Conservation (phyloP, 1,284 basidiomycete species). For the Ustilago sp. region DNA sequence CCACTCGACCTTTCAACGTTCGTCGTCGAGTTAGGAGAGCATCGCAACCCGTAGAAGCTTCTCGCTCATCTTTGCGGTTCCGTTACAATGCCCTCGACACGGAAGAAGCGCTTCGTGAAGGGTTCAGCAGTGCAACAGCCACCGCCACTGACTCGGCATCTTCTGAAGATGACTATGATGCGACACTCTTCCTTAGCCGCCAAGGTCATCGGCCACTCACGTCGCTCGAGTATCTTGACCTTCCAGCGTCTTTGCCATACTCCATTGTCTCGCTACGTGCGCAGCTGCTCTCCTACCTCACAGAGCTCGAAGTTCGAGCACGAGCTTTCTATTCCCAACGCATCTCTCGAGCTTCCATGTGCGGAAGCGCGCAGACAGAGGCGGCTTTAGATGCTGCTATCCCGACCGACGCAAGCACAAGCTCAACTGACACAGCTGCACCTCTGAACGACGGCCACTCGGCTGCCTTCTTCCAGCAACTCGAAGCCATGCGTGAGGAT, state of each 20-base stretch:
- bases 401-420: neutral
- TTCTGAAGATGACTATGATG: conserved; percentile 46
- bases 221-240: conserved; percentile 57
- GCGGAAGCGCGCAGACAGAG: neutral
- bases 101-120: conserved; percentile 22
- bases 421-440: neutral
- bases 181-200: conserved; percentile 7
- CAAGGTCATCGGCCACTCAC: conserved; percentile 25
- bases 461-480: conserved; percentile 53
- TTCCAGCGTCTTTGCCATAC: conserved; percentile 54
- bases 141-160: conserved; percentile 44
- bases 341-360: conserved; percentile 22
- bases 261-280: conserved; percentile 53
- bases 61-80: conserved; percentile 14
- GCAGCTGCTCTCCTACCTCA: conserved; percentile 51
- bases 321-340: conserved; percentile 40
- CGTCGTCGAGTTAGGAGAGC: conserved; percentile 34
- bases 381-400: neutral
- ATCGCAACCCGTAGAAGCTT: conserved; percentile 33
- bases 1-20: conserved; percentile 40
- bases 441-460: conserved; percentile 25
- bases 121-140: conserved; percentile 35
- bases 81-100: conserved; percentile 15
- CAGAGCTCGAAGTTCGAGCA: conserved; percentile 52
- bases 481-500: conserved; percentile 58